A percentile compares a stretch with the other conserved stretches of the same genome.
These are phyloP conservation scores for Tylopilus orsonianus DNA, from an alignment of 1,284 basidiomycete genomes.

Conservation along the genomic window DNA sequence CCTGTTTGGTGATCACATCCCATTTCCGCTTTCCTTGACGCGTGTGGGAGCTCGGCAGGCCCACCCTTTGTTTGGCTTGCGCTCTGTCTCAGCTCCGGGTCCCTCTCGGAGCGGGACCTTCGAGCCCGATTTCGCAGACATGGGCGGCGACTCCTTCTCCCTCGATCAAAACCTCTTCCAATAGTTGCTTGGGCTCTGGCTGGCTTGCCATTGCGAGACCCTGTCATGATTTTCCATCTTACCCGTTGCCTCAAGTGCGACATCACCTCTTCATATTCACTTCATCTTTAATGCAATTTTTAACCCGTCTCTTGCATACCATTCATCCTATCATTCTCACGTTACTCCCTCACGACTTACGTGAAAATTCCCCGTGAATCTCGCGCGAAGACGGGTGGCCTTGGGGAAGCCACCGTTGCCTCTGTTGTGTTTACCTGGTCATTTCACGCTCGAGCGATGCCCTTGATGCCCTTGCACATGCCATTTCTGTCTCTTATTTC, in stretches of 20 bases:
- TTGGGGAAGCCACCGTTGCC: conserved; percentile 12
- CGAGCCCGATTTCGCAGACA: conserved; percentile 46
- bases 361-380: conserved; percentile 20
- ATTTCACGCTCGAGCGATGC: conserved; percentile 28
- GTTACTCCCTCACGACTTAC: conserved; percentile 19
- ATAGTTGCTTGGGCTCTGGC: conserved; percentile 26
- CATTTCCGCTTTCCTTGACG: conserved; percentile 18
- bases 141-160: conserved; percentile 47
- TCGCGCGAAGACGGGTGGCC: conserved; percentile 11
- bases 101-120: conserved; percentile 13
- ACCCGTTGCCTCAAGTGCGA: conserved; percentile 7
- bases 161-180: conserved; percentile 46
- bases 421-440: conserved; percentile 27
- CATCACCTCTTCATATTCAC: conserved; percentile 13
- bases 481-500: conserved; percentile 25
- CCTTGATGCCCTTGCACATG: conserved; percentile 27
- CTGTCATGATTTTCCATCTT: background rate
- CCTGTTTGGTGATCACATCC: conserved; percentile 28
- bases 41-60: conserved; percentile 23
- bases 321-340: conserved; percentile 28
- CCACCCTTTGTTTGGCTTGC: conserved; percentile 30
- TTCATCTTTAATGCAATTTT: conserved; percentile 33
- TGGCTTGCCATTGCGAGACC: conserved; percentile 8
- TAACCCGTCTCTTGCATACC: conserved; percentile 35
- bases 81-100: conserved; percentile 37